Percentiles rank a stretch among this genome's conserved stretches.
phyloP scores from a whole-genome alignment of 1,284 basidiomycete species.

The Irpex sp. region DNA sequence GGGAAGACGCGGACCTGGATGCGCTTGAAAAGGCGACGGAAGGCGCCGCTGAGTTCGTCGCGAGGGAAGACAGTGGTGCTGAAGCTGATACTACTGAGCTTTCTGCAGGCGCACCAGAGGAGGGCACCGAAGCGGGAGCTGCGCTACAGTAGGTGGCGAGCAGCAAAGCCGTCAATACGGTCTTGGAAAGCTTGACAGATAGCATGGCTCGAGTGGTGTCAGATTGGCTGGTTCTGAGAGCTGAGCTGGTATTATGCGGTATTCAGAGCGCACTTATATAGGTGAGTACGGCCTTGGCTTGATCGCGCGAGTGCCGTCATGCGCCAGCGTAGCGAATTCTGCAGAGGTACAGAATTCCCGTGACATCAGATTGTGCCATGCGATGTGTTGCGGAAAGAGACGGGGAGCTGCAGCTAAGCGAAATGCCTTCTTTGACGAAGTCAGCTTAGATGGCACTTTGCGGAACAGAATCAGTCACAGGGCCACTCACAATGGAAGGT shows the following conservation, averaged over 20 bases:
- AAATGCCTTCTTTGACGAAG: not conserved
- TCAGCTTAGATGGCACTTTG: not conserved
- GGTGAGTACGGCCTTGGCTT: not conserved
- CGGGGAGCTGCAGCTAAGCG: not conserved
- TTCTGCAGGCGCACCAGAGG: not conserved
- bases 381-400: not conserved
- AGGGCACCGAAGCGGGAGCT: slow-evolving; percentile 2
- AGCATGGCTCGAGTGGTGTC: not conserved
- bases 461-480: not conserved
- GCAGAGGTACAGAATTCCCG: not conserved
- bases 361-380: not conserved
- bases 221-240: not conserved
- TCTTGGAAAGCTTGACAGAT: not conserved
- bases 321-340: not conserved
- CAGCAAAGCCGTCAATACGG: slow-evolving; percentile 3
- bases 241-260: not conserved
- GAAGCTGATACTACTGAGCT: not conserved
- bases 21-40: not conserved
- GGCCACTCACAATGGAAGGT: not conserved
- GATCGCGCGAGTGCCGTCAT: not conserved
- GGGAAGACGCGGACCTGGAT: not conserved
- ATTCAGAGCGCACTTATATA: not conserved
- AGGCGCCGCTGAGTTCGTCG: not conserved
- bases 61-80: not conserved
- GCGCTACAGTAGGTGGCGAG: slow-evolving; percentile 3